Evolutionary conservation across 2,329 filamentous ascomycete species (phyloP).

Genomic region (Beauveria sp.): DNA sequence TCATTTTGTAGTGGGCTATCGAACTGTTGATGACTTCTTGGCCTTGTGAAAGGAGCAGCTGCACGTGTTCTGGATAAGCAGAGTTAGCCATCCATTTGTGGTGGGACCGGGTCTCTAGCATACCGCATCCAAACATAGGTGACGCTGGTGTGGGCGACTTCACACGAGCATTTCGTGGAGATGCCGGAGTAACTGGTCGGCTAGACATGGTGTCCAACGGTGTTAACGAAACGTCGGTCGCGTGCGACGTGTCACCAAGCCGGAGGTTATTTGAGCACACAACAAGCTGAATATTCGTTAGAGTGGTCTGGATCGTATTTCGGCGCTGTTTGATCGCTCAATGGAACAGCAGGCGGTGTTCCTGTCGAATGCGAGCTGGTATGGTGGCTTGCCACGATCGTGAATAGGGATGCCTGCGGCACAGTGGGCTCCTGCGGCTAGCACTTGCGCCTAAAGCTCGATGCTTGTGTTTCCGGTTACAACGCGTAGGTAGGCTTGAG

Average conservation of each 20-base stretch:
- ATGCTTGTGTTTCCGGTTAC: neutral
- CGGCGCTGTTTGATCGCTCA: neutral
- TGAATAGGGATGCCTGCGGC: neutral
- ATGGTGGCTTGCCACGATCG: neutral
- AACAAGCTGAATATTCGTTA: neutral
- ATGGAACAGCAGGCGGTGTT: neutral
- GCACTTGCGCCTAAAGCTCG: neutral
- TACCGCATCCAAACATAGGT: slow-evolving; percentile 59
- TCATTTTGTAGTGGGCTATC: slow-evolving; percentile 63
- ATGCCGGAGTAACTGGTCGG: slow-evolving; percentile 42
- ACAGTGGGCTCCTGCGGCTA: neutral
- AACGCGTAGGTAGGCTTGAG: neutral
- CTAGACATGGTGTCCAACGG: slow-evolving; percentile 31
- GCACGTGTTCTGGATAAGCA: slow-evolving; percentile 56
- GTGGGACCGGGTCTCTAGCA: slow-evolving; percentile 19
- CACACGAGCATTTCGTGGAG: slow-evolving; percentile 51
- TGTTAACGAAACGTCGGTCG: neutral
- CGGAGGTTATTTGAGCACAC: neutral
- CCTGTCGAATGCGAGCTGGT: neutral
- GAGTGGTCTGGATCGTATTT: neutral
- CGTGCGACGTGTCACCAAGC: neutral
- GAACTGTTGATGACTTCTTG: slow-evolving; percentile 61
- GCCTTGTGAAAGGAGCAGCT: slow-evolving; percentile 54
- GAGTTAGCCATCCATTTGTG: slow-evolving; percentile 21
- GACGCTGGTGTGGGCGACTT: slow-evolving; percentile 51